Conservation (phyloP, 2,329 filamentous ascomycete genomes). For the Sporothrix curviconia region DNA sequence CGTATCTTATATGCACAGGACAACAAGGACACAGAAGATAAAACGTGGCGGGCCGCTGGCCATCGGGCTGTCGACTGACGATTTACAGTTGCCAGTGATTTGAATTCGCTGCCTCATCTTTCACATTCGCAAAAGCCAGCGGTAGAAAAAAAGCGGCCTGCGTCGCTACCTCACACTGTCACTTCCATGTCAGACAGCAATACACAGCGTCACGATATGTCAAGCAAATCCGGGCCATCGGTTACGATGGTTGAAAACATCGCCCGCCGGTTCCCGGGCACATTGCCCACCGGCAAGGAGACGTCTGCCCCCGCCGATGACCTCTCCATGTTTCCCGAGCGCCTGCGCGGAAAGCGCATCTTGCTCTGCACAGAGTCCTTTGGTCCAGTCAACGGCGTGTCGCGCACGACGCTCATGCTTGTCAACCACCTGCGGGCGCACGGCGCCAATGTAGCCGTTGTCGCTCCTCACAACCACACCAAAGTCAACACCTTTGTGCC, state of each 20-base stretch:
- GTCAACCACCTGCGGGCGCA: conserved; percentile 60
- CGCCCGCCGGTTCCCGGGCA: neutral
- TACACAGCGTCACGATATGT: neutral
- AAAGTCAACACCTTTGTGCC: conserved; percentile 49
- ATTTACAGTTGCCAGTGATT: neutral
- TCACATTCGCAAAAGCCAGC: no score
- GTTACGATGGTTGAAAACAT: neutral
- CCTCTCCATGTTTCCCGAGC: conserved; percentile 38
- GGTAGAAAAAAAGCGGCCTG: no score
- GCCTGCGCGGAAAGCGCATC: conserved; percentile 54
- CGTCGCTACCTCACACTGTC: no score
- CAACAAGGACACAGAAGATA: neutral
- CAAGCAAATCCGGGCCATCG: neutral
- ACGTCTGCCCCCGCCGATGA: conserved; percentile 27
- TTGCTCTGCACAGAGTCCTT: conserved; percentile 66
- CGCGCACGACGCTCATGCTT: conserved; percentile 61
- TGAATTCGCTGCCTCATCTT: neutral
- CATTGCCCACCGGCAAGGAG: neutral
- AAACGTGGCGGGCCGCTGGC: conserved; percentile 1
- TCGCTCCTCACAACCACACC: conserved; percentile 55
- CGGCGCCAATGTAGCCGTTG: conserved; percentile 58
- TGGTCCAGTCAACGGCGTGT: conserved; percentile 68
- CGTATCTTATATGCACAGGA: no score
- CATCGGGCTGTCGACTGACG: conserved; percentile 4
- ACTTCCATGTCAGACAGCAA: neutral